Evolutionary conservation across 1,284 basidiomycete species (phyloP), one percentile per base, ranked within the genome.

Genomic region (Porogramme epimiltina): DNA sequence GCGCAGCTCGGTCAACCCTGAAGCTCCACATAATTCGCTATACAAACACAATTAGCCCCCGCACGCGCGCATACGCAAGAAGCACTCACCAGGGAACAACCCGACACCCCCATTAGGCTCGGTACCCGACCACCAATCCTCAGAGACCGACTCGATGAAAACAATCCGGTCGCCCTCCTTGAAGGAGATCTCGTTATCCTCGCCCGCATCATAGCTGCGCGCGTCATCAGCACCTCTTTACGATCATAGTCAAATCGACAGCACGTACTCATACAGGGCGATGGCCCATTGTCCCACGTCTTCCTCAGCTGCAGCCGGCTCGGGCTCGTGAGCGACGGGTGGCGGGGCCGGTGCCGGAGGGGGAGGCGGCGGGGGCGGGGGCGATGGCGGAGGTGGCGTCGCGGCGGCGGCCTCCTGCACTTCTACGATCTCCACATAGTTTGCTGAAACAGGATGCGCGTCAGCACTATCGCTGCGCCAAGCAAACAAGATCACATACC

Each of bases 121-220:
- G 59, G 72, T 80, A 2, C 93, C 94, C 60, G 87, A 79, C 93
- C 93, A 96, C 93, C 94, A 96, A 59, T 94, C 92, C 18, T 93
- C 90, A 51, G 76, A 86, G 20, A 78, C 79, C 42, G 83, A 81
- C 66, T 89, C 85, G 42, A 93, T 88, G 37, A 87, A 76, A 10
- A 75, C 77, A 65, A 96, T 90, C 45, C 73, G 70, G 33, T 94
- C 92, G 19, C 91, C 92, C 67, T 93, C 92, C 24, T 70, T 74
- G 78, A 97, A 94, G 1, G 86, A 80, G 20, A 96, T 72, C 66
- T 97, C 94, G 65, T 95, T 95, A 60, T 93, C 92, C 66, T 96
- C 93, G 0, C 82, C 83, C 0, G 91, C 90, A 13, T 91, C 89
- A 63, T 95, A 95, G 59, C 88, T 92, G 56, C 3, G 38, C 0